Conservation (phyloP, 1,284 basidiomycete species). For the Marasmius oreades region DNA sequence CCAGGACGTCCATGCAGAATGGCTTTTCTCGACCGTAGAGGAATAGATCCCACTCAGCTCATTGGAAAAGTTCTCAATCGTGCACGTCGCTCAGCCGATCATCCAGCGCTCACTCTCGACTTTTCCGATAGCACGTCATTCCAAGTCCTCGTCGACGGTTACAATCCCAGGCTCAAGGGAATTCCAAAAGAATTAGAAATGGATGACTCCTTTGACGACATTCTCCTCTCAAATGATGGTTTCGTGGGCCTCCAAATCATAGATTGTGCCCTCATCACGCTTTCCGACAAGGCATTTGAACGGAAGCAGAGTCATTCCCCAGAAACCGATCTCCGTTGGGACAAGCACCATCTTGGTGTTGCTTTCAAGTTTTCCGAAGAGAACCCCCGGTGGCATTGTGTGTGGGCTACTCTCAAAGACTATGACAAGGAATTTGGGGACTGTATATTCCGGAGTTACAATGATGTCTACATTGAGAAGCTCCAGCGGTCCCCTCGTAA, state of each 20-base stretch:
- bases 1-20: conserved; percentile 13
- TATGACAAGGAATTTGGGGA: conserved; percentile 34
- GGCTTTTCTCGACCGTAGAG: conserved; percentile 17
- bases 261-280: conserved; percentile 50
- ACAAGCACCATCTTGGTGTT: conserved; percentile 49
- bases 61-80: conserved; percentile 49
- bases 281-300: conserved; percentile 57
- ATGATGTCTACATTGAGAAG: conserved; percentile 50
- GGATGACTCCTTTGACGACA: conserved; percentile 39
- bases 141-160: conserved; percentile 60
- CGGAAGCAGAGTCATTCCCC: conserved; percentile 21
- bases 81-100: conserved; percentile 46
- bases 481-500: conserved; percentile 38
- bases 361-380: conserved; percentile 30
- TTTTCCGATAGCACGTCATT: conserved; percentile 52
- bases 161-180: conserved; percentile 50
- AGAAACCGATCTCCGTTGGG: conserved; percentile 38
- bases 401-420: conserved; percentile 58
- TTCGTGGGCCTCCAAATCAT: conserved; percentile 40
- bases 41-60: conserved; percentile 45
- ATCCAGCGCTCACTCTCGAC: conserved; percentile 53
- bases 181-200: conserved; percentile 58
- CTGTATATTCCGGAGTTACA: conserved; percentile 57
- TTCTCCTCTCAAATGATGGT: conserved; percentile 30
- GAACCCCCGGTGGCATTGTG: conserved; percentile 48